These are phyloP conservation scores for Elsinoe arachidis DNA, from an alignment of 2,329 filamentous ascomycete genomes.

Conservation along the genomic window DNA sequence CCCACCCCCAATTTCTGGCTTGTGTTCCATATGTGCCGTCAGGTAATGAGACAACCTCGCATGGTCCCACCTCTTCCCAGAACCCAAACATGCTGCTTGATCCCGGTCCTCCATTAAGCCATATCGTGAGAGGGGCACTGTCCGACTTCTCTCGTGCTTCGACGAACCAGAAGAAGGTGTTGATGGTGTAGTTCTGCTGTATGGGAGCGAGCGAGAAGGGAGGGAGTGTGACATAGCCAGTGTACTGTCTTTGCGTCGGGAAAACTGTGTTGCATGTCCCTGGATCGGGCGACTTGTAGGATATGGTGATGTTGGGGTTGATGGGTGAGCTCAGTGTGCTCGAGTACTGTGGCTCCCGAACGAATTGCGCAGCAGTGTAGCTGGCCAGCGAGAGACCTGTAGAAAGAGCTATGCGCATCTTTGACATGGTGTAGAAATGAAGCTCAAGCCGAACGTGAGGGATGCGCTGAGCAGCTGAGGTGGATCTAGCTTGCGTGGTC, in stretches of 20 bases:
- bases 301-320: conserved; percentile 39
- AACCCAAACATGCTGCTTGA: conserved; percentile 57
- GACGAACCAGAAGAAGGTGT: conserved; percentile 52
- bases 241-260: conserved; percentile 45
- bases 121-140: conserved; percentile 49
- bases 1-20: conserved; percentile 57
- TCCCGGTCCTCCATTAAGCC: conserved; percentile 60
- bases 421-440: not conserved
- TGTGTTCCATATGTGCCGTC: conserved; percentile 45
- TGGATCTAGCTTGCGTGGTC: conserved; percentile 27
- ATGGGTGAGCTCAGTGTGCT: conserved; percentile 36
- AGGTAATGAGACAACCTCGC: conserved; percentile 34
- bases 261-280: conserved; percentile 51
- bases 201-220: conserved; percentile 39
- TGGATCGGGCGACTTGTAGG: conserved; percentile 48
- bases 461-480: not conserved
- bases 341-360: conserved; percentile 37
- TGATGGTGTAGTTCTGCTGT: conserved; percentile 42
- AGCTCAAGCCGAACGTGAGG: not conserved
- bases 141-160: conserved; percentile 42
- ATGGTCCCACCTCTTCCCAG: conserved; percentile 51
- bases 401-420: not conserved
- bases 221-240: conserved; percentile 46
- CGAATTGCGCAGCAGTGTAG: conserved; percentile 31
- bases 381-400: not conserved